A percentile compares a stretch with the other conserved stretches of the same genome.
Evolutionary conservation across 371 early-diverging fungal species (phyloP).

Genomic region (Mortierella sp.): DNA sequence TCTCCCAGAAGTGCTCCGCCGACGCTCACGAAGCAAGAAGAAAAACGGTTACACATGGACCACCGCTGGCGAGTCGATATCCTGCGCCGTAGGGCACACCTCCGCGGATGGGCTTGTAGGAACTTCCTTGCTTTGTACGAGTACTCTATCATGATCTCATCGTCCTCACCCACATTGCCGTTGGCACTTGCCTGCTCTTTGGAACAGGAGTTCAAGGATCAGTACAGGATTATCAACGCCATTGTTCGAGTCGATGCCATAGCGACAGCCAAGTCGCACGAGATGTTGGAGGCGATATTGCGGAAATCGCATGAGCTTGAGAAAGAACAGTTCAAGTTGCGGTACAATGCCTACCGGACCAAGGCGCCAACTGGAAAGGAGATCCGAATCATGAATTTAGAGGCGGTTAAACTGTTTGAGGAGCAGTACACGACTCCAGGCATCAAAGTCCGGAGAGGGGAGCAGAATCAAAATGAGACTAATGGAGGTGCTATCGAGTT

Average conservation of each 20-base stretch:
- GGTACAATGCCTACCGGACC: slow-evolving; percentile 29
- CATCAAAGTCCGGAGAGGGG: no score
- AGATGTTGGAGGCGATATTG: slow-evolving; percentile 11
- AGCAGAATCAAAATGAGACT: background rate
- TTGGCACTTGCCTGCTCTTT: background rate
- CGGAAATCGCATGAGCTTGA: slow-evolving; percentile 15
- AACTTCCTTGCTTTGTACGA: slow-evolving; percentile 30
- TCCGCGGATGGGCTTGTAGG: slow-evolving; percentile 38
- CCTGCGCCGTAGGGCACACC: slow-evolving; percentile 24
- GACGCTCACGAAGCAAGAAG: slow-evolving; percentile 21
- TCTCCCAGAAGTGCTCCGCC: background rate
- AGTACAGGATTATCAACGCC: slow-evolving; percentile 25
- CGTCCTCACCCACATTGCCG: background rate
- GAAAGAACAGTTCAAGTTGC: slow-evolving; percentile 13
- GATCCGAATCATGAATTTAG: slow-evolving; percentile 18
- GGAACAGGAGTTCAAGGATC: slow-evolving; percentile 32
- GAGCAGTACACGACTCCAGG: background rate
- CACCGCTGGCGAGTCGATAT: slow-evolving; percentile 41
- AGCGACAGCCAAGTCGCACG: slow-evolving; percentile 30
- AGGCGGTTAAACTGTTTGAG: slow-evolving; percentile 15
- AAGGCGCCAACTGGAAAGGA: slow-evolving; percentile 31
- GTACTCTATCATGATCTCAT: slow-evolving; percentile 14
- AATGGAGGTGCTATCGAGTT: background rate
- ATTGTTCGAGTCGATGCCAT: slow-evolving; percentile 27
- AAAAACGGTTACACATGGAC: slow-evolving; percentile 26